Base-by-base conservation (phyloP, 768 basidiomycete species). In the Jaapia argillacea region DNA sequence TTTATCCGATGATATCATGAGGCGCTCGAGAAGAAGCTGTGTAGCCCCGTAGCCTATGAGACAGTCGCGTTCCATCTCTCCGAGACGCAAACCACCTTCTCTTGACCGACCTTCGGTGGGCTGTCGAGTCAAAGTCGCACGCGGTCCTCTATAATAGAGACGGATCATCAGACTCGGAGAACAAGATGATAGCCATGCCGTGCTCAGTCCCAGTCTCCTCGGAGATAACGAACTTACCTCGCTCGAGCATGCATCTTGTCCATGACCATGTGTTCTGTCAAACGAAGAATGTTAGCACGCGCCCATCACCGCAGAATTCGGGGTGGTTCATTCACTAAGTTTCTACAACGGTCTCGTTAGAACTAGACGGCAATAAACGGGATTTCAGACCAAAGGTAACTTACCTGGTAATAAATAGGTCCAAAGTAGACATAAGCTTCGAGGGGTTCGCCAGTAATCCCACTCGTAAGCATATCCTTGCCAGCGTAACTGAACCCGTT, bases 171-270 rank as follows among this genome's bases (percentile, higher is more conserved):
- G 28, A 10, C 10, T 10, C 28, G 28, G 10, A 33, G 37, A 7
- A 21, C 37, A 7, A 38, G 20, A 21, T 6, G 21, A 38, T 10
- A 33, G 16, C n/a, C 31, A 33, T 16, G 31, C 16, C 16, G 21
- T 18, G 37, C 6, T n/a, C n/a, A 28, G 39, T 35, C 4, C 41
- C 31, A 24, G 27, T 13, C 28, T 21, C 23, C 23, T 18, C 22
- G 21, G 16, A 21, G 13, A 31, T 21, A 22, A 27, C 41, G 43
- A 41, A 54, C 71, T 54, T 60, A 83, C 89, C 90, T 84, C 41
- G 96, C 92, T 45, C 96, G 83, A 51, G 96, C 96, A 54, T 99
- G 96, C 96, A 99, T 99, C 72, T 99, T 99, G 72, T 99, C 96
- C 83, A 97, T 86, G 41, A 98, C 94, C 94, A 98, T 98, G 67